phyloP scores from a whole-genome alignment of 1,284 basidiomycete species.

The Naganishia sp. region DNA sequence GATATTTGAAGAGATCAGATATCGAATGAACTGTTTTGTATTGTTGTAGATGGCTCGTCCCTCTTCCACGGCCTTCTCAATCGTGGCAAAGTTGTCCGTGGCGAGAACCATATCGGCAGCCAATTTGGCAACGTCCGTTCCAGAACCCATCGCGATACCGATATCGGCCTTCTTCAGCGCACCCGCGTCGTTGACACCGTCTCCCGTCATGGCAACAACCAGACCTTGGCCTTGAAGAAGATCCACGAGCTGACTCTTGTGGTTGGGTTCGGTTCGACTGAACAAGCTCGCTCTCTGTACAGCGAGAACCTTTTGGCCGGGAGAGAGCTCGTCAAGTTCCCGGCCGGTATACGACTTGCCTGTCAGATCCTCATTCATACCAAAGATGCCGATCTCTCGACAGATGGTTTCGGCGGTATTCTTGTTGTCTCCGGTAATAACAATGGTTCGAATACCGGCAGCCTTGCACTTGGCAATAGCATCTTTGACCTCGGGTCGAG shows the following conservation, averaged over 20 bases:
- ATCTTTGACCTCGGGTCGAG: conserved; percentile 84
- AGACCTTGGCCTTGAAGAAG: conserved; percentile 86
- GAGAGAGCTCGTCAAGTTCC: conserved; percentile 79
- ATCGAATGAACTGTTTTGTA: conserved; percentile 81
- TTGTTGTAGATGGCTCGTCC: conserved; percentile 98
- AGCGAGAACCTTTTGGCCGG: conserved; percentile 77
- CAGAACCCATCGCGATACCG: conserved; percentile 98
- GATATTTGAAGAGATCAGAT: conserved; percentile 87
- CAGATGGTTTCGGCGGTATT: conserved; percentile 97
- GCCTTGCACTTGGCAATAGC: conserved; percentile 88
- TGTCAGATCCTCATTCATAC: conserved; percentile 72
- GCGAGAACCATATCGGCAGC: conserved; percentile 96
- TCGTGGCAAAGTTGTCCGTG: conserved; percentile 68
- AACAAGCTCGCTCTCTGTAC: conserved; percentile 87
- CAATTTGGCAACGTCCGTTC: conserved; percentile 96
- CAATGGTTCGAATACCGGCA: conserved; percentile 93
- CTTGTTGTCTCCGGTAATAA: conserved; percentile 99
- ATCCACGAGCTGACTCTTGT: conserved; percentile 94
- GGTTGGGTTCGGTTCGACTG: conserved; percentile 88
- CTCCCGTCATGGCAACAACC: conserved; percentile 98
- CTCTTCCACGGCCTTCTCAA: conserved; percentile 93
- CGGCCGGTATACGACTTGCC: conserved; percentile 93
- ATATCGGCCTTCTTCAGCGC: conserved; percentile 97
- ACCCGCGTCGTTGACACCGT: conserved; percentile 96
- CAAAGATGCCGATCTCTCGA: conserved; percentile 91